Conservation (phyloP, 192 early-diverging fungal species). For the Obelidium mucronatum region DNA sequence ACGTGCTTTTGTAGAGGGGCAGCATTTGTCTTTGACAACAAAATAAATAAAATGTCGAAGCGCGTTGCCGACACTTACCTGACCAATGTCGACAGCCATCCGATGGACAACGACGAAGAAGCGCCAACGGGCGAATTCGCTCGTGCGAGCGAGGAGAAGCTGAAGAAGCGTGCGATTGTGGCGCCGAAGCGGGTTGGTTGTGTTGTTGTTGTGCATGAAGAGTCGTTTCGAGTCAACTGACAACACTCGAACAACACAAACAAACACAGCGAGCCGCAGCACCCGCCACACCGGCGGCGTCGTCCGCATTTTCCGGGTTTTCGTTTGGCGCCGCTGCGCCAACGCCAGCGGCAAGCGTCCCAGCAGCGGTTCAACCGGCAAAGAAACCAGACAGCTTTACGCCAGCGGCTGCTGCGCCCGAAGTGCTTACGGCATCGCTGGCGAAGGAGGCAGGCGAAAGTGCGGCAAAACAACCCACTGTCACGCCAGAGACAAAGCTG, state of each 20-base stretch:
- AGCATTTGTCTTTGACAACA: conserved; percentile 1
- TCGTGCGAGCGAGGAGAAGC: conserved; percentile 1
- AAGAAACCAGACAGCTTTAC: too few relatives aligned
- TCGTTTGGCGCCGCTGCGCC: conserved; percentile 7
- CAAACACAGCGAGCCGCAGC: background rate
- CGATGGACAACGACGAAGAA: background rate
- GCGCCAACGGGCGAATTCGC: conserved; percentile 10
- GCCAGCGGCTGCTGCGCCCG: too few relatives aligned
- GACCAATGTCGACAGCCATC: background rate
- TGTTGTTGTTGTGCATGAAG: background rate
- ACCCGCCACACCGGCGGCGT: background rate
- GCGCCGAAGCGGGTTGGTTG: conserved; percentile 10
- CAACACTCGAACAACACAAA: too few relatives aligned
- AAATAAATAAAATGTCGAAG: background rate
- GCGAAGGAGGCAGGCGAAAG: too few relatives aligned
- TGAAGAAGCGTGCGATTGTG: conserved; percentile 1
- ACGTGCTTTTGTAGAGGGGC: conserved; percentile 1
- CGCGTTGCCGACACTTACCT: background rate
- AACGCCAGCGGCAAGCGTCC: background rate
- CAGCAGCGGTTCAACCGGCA: too few relatives aligned
- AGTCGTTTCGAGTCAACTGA: too few relatives aligned
- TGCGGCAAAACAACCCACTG: background rate
- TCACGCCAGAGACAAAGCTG: background rate
- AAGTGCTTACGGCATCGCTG: too few relatives aligned
- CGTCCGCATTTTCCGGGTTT: background rate